Conservation (phyloP, 176 grass and related monocot species). For the Chloris gayana region DNA sequence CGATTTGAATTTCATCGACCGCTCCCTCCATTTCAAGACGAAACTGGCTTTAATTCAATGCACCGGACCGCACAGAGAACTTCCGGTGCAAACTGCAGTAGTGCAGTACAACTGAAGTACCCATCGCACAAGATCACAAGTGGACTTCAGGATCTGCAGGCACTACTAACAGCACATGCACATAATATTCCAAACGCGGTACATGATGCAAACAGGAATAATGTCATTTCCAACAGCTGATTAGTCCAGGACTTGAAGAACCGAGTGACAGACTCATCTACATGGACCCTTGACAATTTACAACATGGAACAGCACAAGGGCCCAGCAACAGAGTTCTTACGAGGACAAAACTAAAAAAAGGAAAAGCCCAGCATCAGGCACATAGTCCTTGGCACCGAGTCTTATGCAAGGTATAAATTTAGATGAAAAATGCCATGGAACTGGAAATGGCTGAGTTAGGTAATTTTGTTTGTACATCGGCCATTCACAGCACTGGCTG, state of each 20-base stretch:
- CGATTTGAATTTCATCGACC: background rate
- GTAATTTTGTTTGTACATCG: constrained; percentile 54
- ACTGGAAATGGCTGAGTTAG: constrained; percentile 47
- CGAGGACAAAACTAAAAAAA: background rate
- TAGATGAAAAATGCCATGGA: constrained; percentile 36
- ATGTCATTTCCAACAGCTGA: background rate
- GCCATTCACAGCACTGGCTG: constrained; percentile 4
- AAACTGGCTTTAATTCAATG: background rate
- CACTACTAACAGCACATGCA: background rate
- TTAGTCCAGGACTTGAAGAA: constrained; percentile 11
- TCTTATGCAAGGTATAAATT: constrained; percentile 35
- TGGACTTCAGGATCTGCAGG: background rate
- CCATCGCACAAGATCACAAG: background rate
- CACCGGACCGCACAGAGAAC: background rate
- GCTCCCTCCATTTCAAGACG: background rate
- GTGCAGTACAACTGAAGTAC: background rate
- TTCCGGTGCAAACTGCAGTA: background rate
- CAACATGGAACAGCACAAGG: constrained; percentile 27
- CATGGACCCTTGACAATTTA: constrained; percentile 29
- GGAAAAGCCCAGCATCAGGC: constrained; percentile 1
- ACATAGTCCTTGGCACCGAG: background rate
- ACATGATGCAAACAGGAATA: constrained; percentile 1
- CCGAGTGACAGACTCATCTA: background rate
- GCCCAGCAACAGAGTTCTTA: constrained; percentile 30
- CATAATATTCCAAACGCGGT: background rate